phyloP scores from a whole-genome alignment of 768 basidiomycete species.

The Pleurotus citrinopileatus region DNA sequence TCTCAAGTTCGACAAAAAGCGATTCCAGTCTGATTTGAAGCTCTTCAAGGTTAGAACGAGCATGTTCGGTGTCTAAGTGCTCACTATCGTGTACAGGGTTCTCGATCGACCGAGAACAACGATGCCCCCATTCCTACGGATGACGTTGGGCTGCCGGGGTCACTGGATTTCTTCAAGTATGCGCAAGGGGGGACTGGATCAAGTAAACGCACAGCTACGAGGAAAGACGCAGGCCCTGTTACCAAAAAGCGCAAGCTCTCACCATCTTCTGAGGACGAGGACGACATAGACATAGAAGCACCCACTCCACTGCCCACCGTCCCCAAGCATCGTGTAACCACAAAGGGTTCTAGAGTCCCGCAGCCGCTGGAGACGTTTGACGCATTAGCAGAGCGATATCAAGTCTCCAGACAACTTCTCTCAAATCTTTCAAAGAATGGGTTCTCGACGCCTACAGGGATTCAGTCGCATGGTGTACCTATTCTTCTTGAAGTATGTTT shows the following conservation, averaged over 20 bases:
- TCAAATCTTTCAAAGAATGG: slow-evolving; percentile 61
- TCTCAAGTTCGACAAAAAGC: slow-evolving; percentile 72
- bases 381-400: slow-evolving; percentile 54
- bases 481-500: slow-evolving; percentile 70
- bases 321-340: slow-evolving; percentile 60
- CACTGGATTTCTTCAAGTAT: slow-evolving; percentile 93
- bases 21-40: slow-evolving; percentile 65
- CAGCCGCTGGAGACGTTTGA: slow-evolving; percentile 54
- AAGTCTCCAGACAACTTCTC: slow-evolving; percentile 56
- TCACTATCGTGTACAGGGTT: not conserved
- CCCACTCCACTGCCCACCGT: slow-evolving; percentile 15
- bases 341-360: slow-evolving; percentile 75
- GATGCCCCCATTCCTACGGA: slow-evolving; percentile 6
- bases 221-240: slow-evolving; percentile 17
- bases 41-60: slow-evolving; percentile 60
- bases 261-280: slow-evolving; percentile 25
- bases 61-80: slow-evolving; percentile 3
- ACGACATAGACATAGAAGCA: slow-evolving; percentile 20
- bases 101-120: not conserved
- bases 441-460: slow-evolving; percentile 70
- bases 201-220: slow-evolving; percentile 47
- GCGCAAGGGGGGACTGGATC: slow-evolving; percentile 49
- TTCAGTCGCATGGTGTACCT: slow-evolving; percentile 79
- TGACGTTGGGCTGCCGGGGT: slow-evolving; percentile 62
- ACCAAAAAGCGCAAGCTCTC: slow-evolving; percentile 34